Conservation (phyloP, 2,329 filamentous ascomycete genomes). For the Thelonectria olida region DNA sequence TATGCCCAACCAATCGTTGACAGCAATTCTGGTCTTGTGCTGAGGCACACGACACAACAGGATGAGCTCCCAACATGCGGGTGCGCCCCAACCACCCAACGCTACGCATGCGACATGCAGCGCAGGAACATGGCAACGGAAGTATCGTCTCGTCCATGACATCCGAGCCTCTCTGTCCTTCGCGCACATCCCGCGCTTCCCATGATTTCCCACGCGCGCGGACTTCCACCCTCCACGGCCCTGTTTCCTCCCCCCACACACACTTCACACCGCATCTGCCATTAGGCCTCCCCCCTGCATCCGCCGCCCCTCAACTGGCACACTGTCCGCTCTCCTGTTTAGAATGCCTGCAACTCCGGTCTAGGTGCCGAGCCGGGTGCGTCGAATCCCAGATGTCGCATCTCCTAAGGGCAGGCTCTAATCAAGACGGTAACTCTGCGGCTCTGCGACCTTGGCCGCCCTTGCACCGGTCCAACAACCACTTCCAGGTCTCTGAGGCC, state of each 20-base stretch:
- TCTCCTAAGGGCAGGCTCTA: neutral
- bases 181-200: conserved; percentile 15
- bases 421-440: conserved; percentile 6
- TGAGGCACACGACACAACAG: neutral
- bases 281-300: conserved; percentile 21
- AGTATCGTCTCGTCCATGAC: neutral
- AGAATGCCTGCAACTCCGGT: conserved; percentile 15
- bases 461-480: neutral
- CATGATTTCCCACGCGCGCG: conserved; percentile 3
- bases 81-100: conserved; percentile 13
- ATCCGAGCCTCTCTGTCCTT: neutral
- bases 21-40: neutral
- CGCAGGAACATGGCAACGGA: neutral
- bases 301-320: conserved; percentile 24
- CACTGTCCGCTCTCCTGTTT: conserved; percentile 6
- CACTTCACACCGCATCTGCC: conserved; percentile 40
- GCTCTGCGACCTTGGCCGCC: conserved; percentile 1
- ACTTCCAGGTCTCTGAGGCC: neutral
- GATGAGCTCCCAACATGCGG: neutral
- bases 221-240: conserved; percentile 17
- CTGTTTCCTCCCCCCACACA: conserved; percentile 31
- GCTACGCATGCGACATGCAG: conserved; percentile 2
- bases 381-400: conserved; percentile 14
- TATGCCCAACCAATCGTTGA: neutral
- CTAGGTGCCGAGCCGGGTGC: conserved; percentile 11